A percentile compares a stretch with the other conserved stretches of the same genome.
Conservation (phyloP, 2,329 filamentous ascomycete species). For the Penicillium carneum region DNA sequence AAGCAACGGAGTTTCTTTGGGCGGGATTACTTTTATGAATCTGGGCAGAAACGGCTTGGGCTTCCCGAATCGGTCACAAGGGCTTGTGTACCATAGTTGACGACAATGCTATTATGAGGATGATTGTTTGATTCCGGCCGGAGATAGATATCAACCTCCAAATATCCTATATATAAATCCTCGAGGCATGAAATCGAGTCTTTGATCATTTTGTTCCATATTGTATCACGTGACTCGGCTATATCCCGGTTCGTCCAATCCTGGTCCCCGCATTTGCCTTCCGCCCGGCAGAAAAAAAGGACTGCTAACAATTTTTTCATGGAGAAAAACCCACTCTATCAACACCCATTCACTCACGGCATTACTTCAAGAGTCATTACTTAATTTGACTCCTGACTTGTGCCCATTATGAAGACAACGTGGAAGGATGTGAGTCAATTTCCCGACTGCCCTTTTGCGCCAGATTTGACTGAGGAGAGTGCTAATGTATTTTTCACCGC, state of each 20-base stretch:
- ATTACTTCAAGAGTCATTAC: constrained; percentile 37
- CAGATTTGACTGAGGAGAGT: constrained; percentile 10
- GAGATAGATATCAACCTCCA: constrained; percentile 2
- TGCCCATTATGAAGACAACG: constrained; percentile 64
- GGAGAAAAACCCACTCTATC: constrained; percentile 35
- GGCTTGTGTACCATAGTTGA: constrained; percentile 36
- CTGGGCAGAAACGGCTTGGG: constrained; percentile 27
- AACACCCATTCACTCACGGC: constrained; percentile 34
- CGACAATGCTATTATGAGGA: constrained; percentile 31
- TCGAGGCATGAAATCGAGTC: not conserved
- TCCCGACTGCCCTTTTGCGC: not conserved
- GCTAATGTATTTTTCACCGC: constrained; percentile 51
- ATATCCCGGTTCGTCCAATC: constrained; percentile 31
- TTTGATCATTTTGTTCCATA: not conserved
- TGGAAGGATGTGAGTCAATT: constrained; percentile 61
- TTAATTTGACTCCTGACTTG: constrained; percentile 35
- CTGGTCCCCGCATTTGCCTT: constrained; percentile 28
- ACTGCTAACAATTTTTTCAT: constrained; percentile 39
- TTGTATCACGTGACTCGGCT: constrained; percentile 26
- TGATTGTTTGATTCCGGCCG: not conserved
- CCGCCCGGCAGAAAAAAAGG: constrained; percentile 40
- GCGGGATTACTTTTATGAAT: constrained; percentile 28
- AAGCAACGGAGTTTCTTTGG: constrained; percentile 47
- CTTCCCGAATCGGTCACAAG: constrained; percentile 21
- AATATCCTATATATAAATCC: not conserved